Evolutionary conservation across 176 grass and related monocot species (phyloP).

Genomic region (maize (Zea mays)): Zm-B73-REFERENCE-NAM-5.0 NC_050100.1:224493001-224493500

Average conservation of each 20-base stretch:
- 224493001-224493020: neutral
- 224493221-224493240: neutral
- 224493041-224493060: constrained; percentile 7
- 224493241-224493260: neutral
- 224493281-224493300: neutral
- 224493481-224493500: constrained; percentile 6
- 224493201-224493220: neutral
- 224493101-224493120: neutral
- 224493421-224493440: constrained; percentile 16
- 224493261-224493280: neutral
- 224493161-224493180: neutral
- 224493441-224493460: constrained; percentile 52
- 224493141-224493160: neutral
- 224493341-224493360: neutral
- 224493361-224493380: neutral
- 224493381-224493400: constrained; percentile 28
- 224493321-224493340: neutral
- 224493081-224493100: neutral
- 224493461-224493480: constrained; percentile 38
- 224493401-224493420: constrained; percentile 15
- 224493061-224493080: constrained; percentile 4
- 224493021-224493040: neutral
- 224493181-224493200: neutral
- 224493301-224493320: neutral
- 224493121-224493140: too few relatives aligned